Base-by-base conservation (phyloP, 2,329 filamentous ascomycete species). In the Phaeosphaeria sp. region DNA sequence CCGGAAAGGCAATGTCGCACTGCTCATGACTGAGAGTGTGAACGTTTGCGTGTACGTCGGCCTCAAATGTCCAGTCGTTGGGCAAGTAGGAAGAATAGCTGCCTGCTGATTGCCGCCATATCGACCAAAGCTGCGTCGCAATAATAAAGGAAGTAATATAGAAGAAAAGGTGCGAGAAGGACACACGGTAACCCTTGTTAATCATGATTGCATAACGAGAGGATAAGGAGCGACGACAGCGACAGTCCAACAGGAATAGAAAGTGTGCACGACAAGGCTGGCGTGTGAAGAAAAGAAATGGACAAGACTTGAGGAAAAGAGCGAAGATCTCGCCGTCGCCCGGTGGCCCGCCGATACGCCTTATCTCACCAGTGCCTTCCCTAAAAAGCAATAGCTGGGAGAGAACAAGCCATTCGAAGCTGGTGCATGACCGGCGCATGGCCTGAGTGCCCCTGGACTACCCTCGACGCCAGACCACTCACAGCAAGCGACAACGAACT, bases 201-300 rank as follows among this genome's bases (percentile, higher is more conserved):
- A 74, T 73, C 69, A 73, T 73, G 47, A 69, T 72, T 59, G 64
- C 70, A 74, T 73, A 61, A 68, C 65, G 65, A 55, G 58, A 43
- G 44, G 24, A n/a, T 21, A 43, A 43, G 15, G 51, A 33, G 22
- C 40, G 46, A 48, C 53, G 59, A 33, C 39, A 55, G 49, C 48
- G 51, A 51, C 51, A 51, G 43, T 59, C 48, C 11, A 3, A 36
- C 30, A 13, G 30, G 8, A 36, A 36, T 36, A 36, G 8, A 13
- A 36, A 36, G 30, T n/a, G 30, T 6, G 11, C 30, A 36, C 30
- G 11, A 36, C 30, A 36, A 36, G 30, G 30, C 30, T 24, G 45
- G 24, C 15, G 45, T 30, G 25, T 43, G 30, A 55, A 51, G 49
- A 49, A 39, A 52, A 51, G 56, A 51, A 30, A 61, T 45, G 46